A percentile compares a stretch with the other conserved stretches of the same genome.
These are phyloP conservation scores for Oryza coarctata DNA, from an alignment of 176 grass and related monocot genomes.

Conservation along the genomic window DNA sequence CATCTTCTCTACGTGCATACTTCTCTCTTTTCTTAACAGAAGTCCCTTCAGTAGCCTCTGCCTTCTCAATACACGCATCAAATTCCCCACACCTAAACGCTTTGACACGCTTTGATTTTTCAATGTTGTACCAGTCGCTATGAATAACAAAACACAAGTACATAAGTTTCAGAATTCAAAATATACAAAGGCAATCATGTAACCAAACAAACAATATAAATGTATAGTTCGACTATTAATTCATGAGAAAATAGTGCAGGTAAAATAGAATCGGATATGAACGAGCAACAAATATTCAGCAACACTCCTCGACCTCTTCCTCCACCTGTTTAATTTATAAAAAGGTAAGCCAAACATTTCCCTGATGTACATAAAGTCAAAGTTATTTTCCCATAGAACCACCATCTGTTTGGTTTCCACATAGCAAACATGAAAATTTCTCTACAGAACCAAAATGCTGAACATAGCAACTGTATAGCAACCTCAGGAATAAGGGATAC, in stretches of 20 bases:
- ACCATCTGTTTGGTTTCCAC: slow-evolving; percentile 4
- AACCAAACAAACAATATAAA: background rate
- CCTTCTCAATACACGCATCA: slow-evolving; percentile 97
- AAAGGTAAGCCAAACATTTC: slow-evolving; percentile 11
- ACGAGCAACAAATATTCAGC: background rate
- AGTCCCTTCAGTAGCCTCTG: slow-evolving; percentile 88
- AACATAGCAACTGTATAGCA: slow-evolving; percentile 1
- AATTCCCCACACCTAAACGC: slow-evolving; percentile 98
- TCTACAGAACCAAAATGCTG: slow-evolving; percentile 4
- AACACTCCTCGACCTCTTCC: background rate
- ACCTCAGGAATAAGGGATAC: slow-evolving; percentile 12
- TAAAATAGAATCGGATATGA: background rate
- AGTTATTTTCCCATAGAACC: background rate
- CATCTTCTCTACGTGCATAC: slow-evolving; percentile 96
- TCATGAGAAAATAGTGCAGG: slow-evolving; percentile 8
- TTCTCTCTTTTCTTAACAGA: slow-evolving; percentile 97
- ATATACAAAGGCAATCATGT: background rate
- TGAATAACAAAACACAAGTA: slow-evolving; percentile 15
- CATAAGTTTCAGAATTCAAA: background rate
- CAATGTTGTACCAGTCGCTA: slow-evolving; percentile 99
- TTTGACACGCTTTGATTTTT: slow-evolving; percentile 99
- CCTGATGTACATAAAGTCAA: background rate
- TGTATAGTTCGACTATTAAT: background rate
- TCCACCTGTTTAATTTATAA: slow-evolving; percentile 26
- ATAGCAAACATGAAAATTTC: slow-evolving; percentile 8